Conservation (phyloP, 2,329 filamentous ascomycete species). For the Fusarium hostae region DNA sequence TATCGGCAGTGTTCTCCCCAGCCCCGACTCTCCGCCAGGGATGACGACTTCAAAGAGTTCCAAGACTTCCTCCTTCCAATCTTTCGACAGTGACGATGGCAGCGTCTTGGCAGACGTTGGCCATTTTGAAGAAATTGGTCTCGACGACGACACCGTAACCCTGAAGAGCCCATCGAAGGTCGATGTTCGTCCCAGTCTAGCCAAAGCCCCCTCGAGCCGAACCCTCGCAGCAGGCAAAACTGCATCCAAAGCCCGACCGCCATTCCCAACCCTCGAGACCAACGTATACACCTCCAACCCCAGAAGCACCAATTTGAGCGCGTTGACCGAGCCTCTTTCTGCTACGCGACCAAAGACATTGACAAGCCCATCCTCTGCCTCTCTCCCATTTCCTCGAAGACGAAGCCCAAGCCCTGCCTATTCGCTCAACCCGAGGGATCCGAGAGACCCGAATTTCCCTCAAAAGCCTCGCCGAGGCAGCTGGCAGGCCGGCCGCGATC, state of each 20-base stretch:
- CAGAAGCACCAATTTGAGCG: constrained; percentile 60
- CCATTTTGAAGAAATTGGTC: constrained; percentile 93
- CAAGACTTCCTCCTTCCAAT: constrained; percentile 89
- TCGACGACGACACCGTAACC: constrained; percentile 71
- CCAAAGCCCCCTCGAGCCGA: constrained; percentile 46
- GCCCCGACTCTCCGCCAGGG: constrained; percentile 60
- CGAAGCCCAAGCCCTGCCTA: constrained; percentile 64
- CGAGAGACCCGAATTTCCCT: constrained; percentile 55
- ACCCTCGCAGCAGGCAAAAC: constrained; percentile 47
- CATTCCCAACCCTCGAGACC: constrained; percentile 58
- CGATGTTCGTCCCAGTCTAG: constrained; percentile 51
- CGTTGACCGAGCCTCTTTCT: constrained; percentile 50
- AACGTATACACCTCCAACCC: constrained; percentile 61
- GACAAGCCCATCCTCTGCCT: constrained; percentile 50
- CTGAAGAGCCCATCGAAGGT: constrained; percentile 61
- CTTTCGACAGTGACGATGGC: constrained; percentile 79
- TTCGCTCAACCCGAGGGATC: constrained; percentile 58
- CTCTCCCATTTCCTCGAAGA: constrained; percentile 53
- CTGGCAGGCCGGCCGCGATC: constrained; percentile 74
- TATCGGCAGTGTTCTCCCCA: constrained; percentile 46
- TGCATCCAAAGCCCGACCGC: constrained; percentile 53
- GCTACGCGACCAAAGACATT: constrained; percentile 43
- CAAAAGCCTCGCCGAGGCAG: constrained; percentile 67
- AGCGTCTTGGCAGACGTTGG: constrained; percentile 76
- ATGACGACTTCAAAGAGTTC: constrained; percentile 88